These are phyloP conservation scores for Hypoxylon sp. DNA, from an alignment of 2,329 filamentous ascomycete genomes.

Conservation along the genomic window DNA sequence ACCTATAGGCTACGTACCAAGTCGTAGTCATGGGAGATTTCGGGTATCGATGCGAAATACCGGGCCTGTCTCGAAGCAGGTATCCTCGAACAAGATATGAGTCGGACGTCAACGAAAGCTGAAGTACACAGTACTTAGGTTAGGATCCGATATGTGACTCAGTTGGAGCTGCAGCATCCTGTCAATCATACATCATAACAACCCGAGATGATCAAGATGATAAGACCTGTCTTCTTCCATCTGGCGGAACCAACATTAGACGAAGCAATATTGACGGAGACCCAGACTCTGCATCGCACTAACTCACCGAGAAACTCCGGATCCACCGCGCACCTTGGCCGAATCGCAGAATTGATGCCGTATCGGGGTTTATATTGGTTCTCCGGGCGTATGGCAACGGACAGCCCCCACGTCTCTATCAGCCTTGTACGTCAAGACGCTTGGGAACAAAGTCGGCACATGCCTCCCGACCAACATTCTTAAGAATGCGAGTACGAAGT, in stretches of 20 bases:
- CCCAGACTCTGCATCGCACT: not conserved
- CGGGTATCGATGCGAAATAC: not conserved
- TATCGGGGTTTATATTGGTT: conserved; percentile 22
- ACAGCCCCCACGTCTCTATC: conserved; percentile 26
- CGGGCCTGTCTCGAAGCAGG: conserved; percentile 1
- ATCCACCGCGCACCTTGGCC: conserved; percentile 23
- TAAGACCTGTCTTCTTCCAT: conserved; percentile 8
- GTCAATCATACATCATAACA: conserved; percentile 11
- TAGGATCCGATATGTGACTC: not conserved
- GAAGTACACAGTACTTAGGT: conserved; percentile 14
- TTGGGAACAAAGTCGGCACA: conserved; percentile 18
- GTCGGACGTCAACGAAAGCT: not conserved
- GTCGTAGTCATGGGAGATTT: not conserved
- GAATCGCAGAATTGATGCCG: conserved; percentile 24
- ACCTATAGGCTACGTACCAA: not conserved
- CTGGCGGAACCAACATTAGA: not conserved
- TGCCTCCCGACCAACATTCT: not conserved
- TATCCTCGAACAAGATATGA: not conserved
- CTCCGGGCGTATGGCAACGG: conserved; percentile 6
- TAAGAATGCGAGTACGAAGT: conserved; percentile 12
- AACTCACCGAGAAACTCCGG: conserved; percentile 25
- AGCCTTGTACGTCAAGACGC: conserved; percentile 39
- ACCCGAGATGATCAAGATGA: conserved; percentile 12
- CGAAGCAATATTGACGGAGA: not conserved
- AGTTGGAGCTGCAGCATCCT: conserved; percentile 7